Base-by-base conservation (phyloP, 768 basidiomycete species). In the Collybiopsis luxurians region DNA sequence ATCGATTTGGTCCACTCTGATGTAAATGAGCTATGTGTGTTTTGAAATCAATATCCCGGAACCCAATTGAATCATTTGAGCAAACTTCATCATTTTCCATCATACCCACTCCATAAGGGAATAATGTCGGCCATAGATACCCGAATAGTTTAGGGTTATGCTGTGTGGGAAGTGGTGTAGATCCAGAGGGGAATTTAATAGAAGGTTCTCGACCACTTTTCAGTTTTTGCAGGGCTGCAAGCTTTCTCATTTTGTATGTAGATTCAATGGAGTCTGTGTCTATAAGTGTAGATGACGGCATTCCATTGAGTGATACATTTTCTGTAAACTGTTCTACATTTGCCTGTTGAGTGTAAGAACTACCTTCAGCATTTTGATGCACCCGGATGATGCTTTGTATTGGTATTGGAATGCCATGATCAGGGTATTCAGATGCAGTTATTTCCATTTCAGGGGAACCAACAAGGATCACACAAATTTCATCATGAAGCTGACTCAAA, bases 401-500 rank as follows among this genome's bases (percentile, higher is more conserved):
- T 3, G 60, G 31, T 34, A 48, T 57, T 54, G 64, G 59, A 28
- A 48, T 30, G 17, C 49, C 63, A 45, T 60, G 27, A 19, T 47
- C 50, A 13, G 62, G 62, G 48, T 65, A 61, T 40, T 59, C 44
- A 3, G 48, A 21, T 5, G 53, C 24, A 53, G 58, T 62, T 12
- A 64, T 51, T 15, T 59, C 55, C 10, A 56, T 59, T 34, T 56
- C 56, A 19, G 63, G 46, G 12, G 64, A 64, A 7, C 61, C 60
- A 36, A 66, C 64, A 12, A 66, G 55, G 45, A 66, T 60, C 1
- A 65, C 56, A 60, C 51, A 64, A n/a, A 65, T 60, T 42, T 63
- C 63, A 30, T 60, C 63, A 26, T 36, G 36, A 1, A 66, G 28
- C 17, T 30, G 12, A 43, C 17, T 50, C 12, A 65, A 28, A 1